A percentile compares a stretch with the other conserved stretches of the same genome.
Evolutionary conservation across 2,329 filamentous ascomycete species (phyloP).

Genomic region (Dactylella cylindrospora): DNA sequence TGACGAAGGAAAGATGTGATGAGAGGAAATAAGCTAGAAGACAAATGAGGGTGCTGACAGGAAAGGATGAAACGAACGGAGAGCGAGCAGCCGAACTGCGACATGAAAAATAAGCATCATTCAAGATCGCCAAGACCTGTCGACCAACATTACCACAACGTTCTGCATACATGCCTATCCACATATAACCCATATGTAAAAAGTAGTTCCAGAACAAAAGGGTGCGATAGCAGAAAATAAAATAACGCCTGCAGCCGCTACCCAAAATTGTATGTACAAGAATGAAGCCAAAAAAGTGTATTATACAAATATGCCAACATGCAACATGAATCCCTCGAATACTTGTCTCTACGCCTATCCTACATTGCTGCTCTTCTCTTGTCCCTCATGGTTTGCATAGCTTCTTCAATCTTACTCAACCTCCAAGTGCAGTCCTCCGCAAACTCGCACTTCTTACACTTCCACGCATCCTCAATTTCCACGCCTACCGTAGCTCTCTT

Average conservation of each 20-base stretch:
- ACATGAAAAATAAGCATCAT: not conserved
- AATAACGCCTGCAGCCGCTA: too few species aligned
- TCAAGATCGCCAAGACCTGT: too few species aligned
- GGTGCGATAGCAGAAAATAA: too few species aligned
- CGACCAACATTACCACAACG: too few species aligned
- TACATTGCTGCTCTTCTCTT: constrained; percentile 8
- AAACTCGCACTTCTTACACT: constrained; percentile 82
- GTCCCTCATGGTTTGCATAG: constrained; percentile 52
- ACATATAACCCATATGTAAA: too few species aligned
- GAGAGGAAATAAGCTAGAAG: constrained; percentile 10
- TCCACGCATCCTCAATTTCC: constrained; percentile 79
- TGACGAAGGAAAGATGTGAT: constrained; percentile 14
- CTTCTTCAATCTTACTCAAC: constrained; percentile 65
- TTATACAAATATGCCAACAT: constrained; percentile 5
- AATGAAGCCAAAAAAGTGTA: not conserved
- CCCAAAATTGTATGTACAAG: too few species aligned
- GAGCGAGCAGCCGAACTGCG: constrained; percentile 1
- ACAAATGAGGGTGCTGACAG: not conserved
- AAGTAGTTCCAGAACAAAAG: too few species aligned
- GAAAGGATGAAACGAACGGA: constrained; percentile 1
- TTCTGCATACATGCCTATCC: too few species aligned
- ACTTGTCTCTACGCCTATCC: not conserved
- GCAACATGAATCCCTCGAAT: too few species aligned
- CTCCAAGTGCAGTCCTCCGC: constrained; percentile 77
- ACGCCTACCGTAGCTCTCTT: constrained; percentile 72